A percentile compares a stretch with the other conserved stretches of the same genome.
These are phyloP conservation scores for Gossypium anomalum DNA, from an alignment of 345 rosid species.

Conservation along the genomic window DNA sequence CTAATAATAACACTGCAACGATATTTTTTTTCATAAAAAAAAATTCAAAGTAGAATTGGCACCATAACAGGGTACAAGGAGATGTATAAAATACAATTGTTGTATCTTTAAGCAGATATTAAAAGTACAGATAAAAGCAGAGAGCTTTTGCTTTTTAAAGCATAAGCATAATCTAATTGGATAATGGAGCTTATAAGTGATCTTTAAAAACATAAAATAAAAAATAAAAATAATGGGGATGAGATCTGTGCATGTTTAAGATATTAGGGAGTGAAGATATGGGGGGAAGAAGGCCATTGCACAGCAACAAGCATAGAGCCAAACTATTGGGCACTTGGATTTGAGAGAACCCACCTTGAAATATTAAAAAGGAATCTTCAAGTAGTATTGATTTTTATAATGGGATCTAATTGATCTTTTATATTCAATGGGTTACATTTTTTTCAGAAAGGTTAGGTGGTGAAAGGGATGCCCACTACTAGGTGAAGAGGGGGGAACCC, in stretches of 20 bases:
- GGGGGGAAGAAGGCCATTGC: slow-evolving; percentile 33
- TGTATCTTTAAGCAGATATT: slow-evolving; percentile 12
- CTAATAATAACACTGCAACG: neutral
- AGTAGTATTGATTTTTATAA: slow-evolving; percentile 13
- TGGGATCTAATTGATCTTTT: slow-evolving; percentile 21
- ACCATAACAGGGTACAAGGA: slow-evolving; percentile 16
- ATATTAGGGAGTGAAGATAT: slow-evolving; percentile 17
- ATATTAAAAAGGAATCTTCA: slow-evolving; percentile 31
- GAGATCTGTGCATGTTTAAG: slow-evolving; percentile 19
- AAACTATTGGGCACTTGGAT: slow-evolving; percentile 50
- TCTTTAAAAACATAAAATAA: slow-evolving; percentile 8
- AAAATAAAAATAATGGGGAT: neutral
- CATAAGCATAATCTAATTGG: neutral
- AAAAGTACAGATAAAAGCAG: slow-evolving; percentile 13
- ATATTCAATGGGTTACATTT: slow-evolving; percentile 26
- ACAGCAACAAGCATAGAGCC: slow-evolving; percentile 18
- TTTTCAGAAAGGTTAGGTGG: slow-evolving; percentile 70
- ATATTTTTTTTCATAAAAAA: neutral
- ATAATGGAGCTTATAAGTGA: neutral
- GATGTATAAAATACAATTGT: neutral
- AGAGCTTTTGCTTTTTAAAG: neutral
- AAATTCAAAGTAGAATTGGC: slow-evolving; percentile 17
- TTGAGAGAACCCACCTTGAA: slow-evolving; percentile 54
- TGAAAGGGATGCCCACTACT: slow-evolving; percentile 79
- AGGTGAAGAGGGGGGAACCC: slow-evolving; percentile 35